A percentile compares a stretch with the other conserved stretches of the same genome.
These are phyloP conservation scores for Pythium aphanidermatum DNA, from an alignment of 352 stramenopile genomes.

Conservation along the genomic window DNA sequence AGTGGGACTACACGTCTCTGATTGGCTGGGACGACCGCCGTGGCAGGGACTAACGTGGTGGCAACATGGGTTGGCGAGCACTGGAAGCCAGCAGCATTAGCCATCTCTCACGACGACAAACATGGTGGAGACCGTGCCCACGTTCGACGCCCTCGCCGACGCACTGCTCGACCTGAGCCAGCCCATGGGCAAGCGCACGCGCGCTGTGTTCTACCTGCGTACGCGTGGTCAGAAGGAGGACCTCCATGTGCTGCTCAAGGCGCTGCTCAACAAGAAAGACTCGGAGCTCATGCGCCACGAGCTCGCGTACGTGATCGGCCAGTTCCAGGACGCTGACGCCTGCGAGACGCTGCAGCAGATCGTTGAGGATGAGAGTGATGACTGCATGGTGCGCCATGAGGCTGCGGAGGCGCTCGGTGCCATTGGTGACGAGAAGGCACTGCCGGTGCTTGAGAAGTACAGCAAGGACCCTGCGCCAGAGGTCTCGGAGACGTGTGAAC, in stretches of 20 bases:
- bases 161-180: slow-evolving; percentile 76
- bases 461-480: slow-evolving; percentile 73
- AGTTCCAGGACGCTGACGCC: slow-evolving; percentile 91
- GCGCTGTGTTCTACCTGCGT: slow-evolving; percentile 90
- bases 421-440: slow-evolving; percentile 84
- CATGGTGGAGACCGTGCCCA: slow-evolving; percentile 31
- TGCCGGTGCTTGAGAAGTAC: slow-evolving; percentile 86
- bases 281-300: slow-evolving; percentile 97
- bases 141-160: slow-evolving; percentile 50
- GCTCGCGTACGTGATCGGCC: slow-evolving; percentile 97
- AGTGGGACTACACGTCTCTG: not conserved
- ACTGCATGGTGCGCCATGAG: slow-evolving; percentile 91
- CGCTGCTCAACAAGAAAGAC: slow-evolving; percentile 80
- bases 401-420: slow-evolving; percentile 95
- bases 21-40: slow-evolving; percentile 27
- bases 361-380: slow-evolving; percentile 83
- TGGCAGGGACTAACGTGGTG: too few species aligned
- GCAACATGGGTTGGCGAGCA: slow-evolving; percentile 13
- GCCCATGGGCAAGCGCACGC: slow-evolving; percentile 87
- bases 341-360: slow-evolving; percentile 73
- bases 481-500: slow-evolving; percentile 93
- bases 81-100: slow-evolving; percentile 5
- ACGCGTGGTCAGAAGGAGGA: slow-evolving; percentile 74
- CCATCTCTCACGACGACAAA: slow-evolving; percentile 1
- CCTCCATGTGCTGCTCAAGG: slow-evolving; percentile 63